Conservation (phyloP, 192 early-diverging fungal species). For the Coemansia sp. region DNA sequence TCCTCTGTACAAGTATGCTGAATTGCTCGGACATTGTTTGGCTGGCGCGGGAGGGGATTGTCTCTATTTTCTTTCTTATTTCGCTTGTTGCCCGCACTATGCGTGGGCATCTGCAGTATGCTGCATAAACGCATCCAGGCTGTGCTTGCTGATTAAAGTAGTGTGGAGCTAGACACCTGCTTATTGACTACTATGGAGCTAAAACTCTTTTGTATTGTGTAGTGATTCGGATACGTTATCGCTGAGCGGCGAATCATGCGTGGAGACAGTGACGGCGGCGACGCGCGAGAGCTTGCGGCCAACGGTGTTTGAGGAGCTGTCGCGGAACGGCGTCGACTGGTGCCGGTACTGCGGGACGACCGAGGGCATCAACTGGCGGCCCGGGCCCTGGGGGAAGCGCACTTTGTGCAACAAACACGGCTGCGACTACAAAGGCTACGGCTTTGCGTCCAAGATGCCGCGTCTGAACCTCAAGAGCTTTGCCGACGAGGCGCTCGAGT, state of each 20-base stretch:
- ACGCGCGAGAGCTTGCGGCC: constrained; percentile 51
- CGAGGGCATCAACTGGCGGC: constrained; percentile 84
- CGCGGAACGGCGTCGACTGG: constrained; percentile 64
- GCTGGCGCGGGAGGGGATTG: constrained; percentile 2
- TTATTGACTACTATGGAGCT: not conserved
- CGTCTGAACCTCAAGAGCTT: constrained; percentile 80
- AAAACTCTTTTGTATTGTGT: constrained; percentile 8
- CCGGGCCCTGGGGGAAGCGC: constrained; percentile 92
- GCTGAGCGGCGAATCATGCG: constrained; percentile 51
- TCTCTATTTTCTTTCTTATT: not conserved
- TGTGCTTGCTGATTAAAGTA: not conserved
- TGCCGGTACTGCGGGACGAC: constrained; percentile 92
- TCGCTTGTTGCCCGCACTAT: constrained; percentile 7
- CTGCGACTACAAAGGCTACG: constrained; percentile 94
- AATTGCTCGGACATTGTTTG: not conserved
- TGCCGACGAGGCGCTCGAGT: constrained; percentile 68
- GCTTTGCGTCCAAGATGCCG: constrained; percentile 83
- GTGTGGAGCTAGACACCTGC: not conserved
- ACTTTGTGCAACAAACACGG: constrained; percentile 96
- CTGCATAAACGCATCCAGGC: not conserved
- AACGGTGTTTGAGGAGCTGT: constrained; percentile 50
- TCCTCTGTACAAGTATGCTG: not conserved
- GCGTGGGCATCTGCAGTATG: not conserved
- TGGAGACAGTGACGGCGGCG: constrained; percentile 20
- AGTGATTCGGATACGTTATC: constrained; percentile 50